Base-by-base conservation (phyloP, 2,329 filamentous ascomycete genomes). In the Neoarthrinium moseri region DNA sequence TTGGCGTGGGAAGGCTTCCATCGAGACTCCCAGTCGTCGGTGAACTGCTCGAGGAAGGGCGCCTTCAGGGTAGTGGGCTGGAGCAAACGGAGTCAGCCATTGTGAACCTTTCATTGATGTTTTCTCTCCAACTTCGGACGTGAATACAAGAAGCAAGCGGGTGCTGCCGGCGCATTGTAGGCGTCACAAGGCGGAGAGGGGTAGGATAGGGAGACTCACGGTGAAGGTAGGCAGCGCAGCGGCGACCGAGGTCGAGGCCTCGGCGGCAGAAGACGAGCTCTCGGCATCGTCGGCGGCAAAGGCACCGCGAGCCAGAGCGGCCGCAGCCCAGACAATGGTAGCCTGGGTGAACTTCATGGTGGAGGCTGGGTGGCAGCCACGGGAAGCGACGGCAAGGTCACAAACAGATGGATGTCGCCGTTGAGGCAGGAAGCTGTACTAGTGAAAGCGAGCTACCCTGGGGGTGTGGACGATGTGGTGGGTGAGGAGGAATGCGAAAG, bases 41-140 rank as follows among this genome's bases (percentile, higher is more conserved):
- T 95, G 78, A 99, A 99, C 73, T 99, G 94, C 78, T 99, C 94
- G 55, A 97, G 76, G 82, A 99, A 99, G 50, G 91, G 89, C 57
- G 86, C 94, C 75, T 96, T 94, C 63, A 97, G 69, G 53, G 76
- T 80, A 56, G 91, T 89, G 49, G 94, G 91, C 92, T 99, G 63
- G 39, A 45, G 43, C 17, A 21, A 29, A n/a, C n/a, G n/a, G n/a
- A n/a, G n/a, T n/a, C n/a, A n/a, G n/a, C n/a, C n/a, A n/a, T n/a
- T n/a, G n/a, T n/a, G n/a, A n/a, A n/a, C n/a, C n/a, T n/a, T n/a
- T n/a, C n/a, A n/a, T n/a, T n/a, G n/a, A n/a, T n/a, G n/a, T n/a
- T n/a, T n/a, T n/a, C n/a, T n/a, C n/a, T n/a, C n/a, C n/a, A n/a
- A n/a, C n/a, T n/a, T n/a, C n/a, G n/a, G n/a, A n/a, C n/a, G n/a